Evolutionary conservation across 164 flowering plant species (phyloP).

Genomic region (Macadamia tetraphylla): DNA sequence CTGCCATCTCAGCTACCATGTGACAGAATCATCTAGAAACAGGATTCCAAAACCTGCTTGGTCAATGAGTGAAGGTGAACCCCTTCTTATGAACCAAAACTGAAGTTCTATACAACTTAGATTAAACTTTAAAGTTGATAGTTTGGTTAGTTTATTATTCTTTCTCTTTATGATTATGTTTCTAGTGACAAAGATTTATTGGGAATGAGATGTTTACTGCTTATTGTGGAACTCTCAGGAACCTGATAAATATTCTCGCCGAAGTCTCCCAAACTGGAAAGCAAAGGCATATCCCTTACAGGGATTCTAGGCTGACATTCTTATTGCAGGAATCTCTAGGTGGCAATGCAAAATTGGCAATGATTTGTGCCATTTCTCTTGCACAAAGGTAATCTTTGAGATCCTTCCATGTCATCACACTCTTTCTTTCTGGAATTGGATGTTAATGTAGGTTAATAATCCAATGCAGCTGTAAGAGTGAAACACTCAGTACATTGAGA

Average conservation of each 20-base stretch:
- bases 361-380: slow-evolving; percentile 97
- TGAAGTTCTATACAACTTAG: too few relatives aligned
- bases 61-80: too few relatives aligned
- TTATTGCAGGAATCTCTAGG: slow-evolving; percentile 96
- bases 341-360: slow-evolving; percentile 93
- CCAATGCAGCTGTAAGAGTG: slow-evolving; percentile 78
- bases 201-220: not conserved
- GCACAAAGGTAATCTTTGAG: slow-evolving; percentile 50
- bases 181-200: too few relatives aligned
- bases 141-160: too few relatives aligned
- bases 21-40: too few relatives aligned
- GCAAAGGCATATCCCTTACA: slow-evolving; percentile 94
- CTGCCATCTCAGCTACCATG: too few relatives aligned
- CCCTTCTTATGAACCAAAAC: too few relatives aligned
- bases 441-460: slow-evolving; percentile 9
- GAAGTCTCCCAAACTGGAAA: slow-evolving; percentile 95
- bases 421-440: slow-evolving; percentile 7
- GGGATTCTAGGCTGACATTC: slow-evolving; percentile 95
- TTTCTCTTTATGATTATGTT: too few relatives aligned
- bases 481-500: slow-evolving; percentile 85
- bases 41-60: too few relatives aligned
- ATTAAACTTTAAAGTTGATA: too few relatives aligned
- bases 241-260: slow-evolving; percentile 93
- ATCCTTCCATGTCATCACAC: not conserved
- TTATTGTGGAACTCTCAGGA: slow-evolving; percentile 47